Percentiles rank a stretch among this genome's conserved stretches.
Conservation (phyloP, 2,329 filamentous ascomycete species). For the Xylaria sp. region DNA sequence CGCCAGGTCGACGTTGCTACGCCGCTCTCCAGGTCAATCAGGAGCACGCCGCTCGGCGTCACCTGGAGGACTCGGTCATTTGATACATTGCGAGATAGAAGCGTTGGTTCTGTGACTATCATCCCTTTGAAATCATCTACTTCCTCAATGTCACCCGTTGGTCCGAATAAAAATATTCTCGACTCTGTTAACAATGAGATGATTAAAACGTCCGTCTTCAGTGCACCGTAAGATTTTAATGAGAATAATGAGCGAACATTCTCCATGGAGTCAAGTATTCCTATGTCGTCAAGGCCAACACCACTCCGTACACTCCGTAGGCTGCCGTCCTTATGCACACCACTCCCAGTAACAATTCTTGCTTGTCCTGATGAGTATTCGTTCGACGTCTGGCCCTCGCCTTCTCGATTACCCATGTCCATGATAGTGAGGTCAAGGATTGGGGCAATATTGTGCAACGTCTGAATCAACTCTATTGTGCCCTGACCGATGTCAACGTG, state of each 20-base stretch:
- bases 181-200: constrained; percentile 87
- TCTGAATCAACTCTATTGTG: constrained; percentile 75
- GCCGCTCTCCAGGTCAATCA: constrained; percentile 71
- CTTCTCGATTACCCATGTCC: constrained; percentile 90
- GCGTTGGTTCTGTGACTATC: constrained; percentile 73
- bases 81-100: constrained; percentile 74
- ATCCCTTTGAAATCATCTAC: constrained; percentile 79
- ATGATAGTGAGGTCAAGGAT: constrained; percentile 95
- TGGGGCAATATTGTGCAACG: constrained; percentile 84
- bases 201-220: constrained; percentile 74
- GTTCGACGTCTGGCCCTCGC: constrained; percentile 78
- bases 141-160: constrained; percentile 85
- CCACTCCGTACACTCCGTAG: constrained; percentile 91
- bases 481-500: constrained; percentile 50
- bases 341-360: constrained; percentile 90
- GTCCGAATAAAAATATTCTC: constrained; percentile 80
- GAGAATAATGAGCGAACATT: constrained; percentile 79
- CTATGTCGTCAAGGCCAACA: constrained; percentile 88
- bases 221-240: constrained; percentile 62
- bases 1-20: constrained; percentile 68
- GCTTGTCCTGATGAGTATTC: constrained; percentile 96
- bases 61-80: constrained; percentile 78
- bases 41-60: constrained; percentile 69
- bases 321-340: constrained; percentile 88
- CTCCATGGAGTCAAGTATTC: constrained; percentile 81